These are phyloP conservation scores for Skeletonema marinoi DNA, from an alignment of 108 stramenopile genomes.

Conservation along the genomic window DNA sequence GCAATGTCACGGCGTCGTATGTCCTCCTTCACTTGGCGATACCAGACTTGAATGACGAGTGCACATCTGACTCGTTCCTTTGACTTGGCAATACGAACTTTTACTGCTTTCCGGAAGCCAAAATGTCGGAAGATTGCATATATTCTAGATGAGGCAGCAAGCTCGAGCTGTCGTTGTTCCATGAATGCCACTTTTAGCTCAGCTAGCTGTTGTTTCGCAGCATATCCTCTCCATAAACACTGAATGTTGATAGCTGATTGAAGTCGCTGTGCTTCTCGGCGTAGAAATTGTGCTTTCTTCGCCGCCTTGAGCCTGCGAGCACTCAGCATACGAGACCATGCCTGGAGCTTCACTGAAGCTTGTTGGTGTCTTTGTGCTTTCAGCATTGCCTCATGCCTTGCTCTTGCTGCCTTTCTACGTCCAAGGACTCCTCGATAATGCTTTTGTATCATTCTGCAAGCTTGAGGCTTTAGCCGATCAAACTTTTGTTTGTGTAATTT, in stretches of 20 bases:
- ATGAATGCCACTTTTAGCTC: conserved; percentile 15
- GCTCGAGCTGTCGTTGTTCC: conserved; percentile 9
- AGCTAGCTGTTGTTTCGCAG: not conserved
- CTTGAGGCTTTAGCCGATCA: conserved; percentile 16
- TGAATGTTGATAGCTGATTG: conserved; percentile 29
- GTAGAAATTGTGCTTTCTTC: conserved; percentile 1
- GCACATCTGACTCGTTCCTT: conserved; percentile 12
- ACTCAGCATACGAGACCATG: conserved; percentile 27
- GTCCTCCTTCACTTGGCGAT: conserved; percentile 13
- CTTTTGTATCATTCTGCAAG: conserved; percentile 29
- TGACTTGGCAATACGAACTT: conserved; percentile 9
- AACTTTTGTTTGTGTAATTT: conserved; percentile 17
- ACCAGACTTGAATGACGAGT: conserved; percentile 31
- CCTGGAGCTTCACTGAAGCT: conserved; percentile 17
- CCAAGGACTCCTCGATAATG: conserved; percentile 40
- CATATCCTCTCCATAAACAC: conserved; percentile 17
- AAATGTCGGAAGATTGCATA: not conserved
- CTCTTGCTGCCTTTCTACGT: conserved; percentile 16
- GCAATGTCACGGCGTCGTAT: conserved; percentile 2
- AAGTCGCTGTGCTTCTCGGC: conserved; percentile 13
- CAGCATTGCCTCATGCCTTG: not conserved
- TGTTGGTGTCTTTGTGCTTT: not conserved
- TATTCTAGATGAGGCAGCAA: conserved; percentile 12
- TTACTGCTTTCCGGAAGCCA: conserved; percentile 24
- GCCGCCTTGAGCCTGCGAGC: conserved; percentile 5